These are phyloP conservation scores for Nitzschia sp. DNA, from an alignment of 108 stramenopile species.

Conservation along the genomic window DNA sequence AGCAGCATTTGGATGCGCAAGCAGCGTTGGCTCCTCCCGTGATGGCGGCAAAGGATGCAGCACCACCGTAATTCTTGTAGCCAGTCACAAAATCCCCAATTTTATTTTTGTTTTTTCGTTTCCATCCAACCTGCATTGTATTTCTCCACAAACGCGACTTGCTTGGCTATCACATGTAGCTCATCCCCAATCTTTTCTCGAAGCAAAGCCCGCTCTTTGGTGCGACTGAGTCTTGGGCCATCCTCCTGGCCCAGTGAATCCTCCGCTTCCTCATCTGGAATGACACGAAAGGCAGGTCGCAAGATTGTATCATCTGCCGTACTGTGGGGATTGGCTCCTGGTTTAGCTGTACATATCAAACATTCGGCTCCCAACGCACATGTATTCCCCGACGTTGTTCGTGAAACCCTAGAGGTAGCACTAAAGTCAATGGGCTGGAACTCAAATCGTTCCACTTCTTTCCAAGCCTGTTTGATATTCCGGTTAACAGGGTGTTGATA, in stretches of 20 bases:
- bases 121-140: constrained; percentile 32
- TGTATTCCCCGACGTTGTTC: background rate
- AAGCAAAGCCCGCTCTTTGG: background rate
- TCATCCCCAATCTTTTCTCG: background rate
- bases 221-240: constrained; percentile 1
- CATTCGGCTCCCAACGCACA: background rate
- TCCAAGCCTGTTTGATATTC: background rate
- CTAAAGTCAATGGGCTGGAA: background rate
- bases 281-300: background rate
- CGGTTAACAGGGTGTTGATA: constrained; percentile 14
- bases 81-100: background rate
- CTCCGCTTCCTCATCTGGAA: background rate
- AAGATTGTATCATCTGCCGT: background rate
- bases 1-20: constrained; percentile 8
- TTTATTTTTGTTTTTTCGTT: constrained; percentile 11
- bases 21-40: no score
- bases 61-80: background rate
- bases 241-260: background rate
- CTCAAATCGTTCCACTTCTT: constrained; percentile 10
- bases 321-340: background rate
- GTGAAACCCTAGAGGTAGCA: no score
- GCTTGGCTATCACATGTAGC: constrained; percentile 12
- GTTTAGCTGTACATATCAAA: background rate
- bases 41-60: background rate
- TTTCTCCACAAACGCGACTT: constrained; percentile 16